Evolutionary conservation across 202 grass and related monocot species (phyloP), one percentile per base, ranked within the genome.

Genomic region (Schoenoplectus tabernaemontani): DNA sequence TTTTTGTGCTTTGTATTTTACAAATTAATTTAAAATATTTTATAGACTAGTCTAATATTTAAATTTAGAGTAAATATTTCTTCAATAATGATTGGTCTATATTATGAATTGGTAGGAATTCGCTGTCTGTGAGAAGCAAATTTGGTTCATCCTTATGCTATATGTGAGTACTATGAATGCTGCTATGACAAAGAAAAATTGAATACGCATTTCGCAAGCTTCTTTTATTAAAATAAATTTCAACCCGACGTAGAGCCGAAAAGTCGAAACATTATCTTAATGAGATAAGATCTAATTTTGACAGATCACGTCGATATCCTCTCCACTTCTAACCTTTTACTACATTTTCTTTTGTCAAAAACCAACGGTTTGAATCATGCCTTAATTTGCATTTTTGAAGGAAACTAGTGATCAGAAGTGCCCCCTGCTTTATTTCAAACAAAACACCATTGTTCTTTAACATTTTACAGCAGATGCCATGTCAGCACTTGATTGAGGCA

Each of bases 211-310:
- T 30, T 66, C 11, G 32, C 4, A 11, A 42, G 11, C 32, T n/a
- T n/a, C 56, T 69, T 54, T 48, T 30, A 11, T 28, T 28, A 43
- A 50, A 57, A 32, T 6, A 70, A 51, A 69, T 71, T 28, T 41
- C 16, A 8, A 62, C 12, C 24, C 13, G 50, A 71, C 59, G 33
- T 63, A 77, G 28, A 37, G 32, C 4, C 42, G 26, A 77, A 62
- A 17, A 42, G 8, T 17, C 0, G 11, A 78, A 77, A 17, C 30
- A 66, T 78, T 78, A 84, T 84, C 82, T 36, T 26, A 68, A 64
- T 32, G n/a, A 28, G 82, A 84, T 84, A 78, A 84, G 41, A 68
- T 84, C 28, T 62, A 79, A 46, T 30, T 77, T 24, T 28, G 67
- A 56, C 24, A 57, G 43, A 66, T 78, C 82, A 84, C 19, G 23